Conservation (phyloP, 371 early-diverging fungal species). For the Mortierella sp. region DNA sequence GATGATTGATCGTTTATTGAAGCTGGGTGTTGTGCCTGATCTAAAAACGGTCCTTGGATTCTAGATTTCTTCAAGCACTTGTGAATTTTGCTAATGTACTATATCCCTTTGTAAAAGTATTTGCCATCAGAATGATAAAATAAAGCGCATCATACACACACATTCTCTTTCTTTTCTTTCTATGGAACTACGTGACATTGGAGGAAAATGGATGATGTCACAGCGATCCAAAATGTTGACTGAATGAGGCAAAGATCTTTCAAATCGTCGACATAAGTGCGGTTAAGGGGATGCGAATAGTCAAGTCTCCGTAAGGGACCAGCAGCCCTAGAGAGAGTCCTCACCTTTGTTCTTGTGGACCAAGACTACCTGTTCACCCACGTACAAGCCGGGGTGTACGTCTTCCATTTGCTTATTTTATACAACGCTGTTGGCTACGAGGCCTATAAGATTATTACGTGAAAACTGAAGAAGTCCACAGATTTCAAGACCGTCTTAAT, state of each 20-base stretch:
- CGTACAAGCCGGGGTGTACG: conserved; percentile 25
- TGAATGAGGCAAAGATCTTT: conserved; percentile 6
- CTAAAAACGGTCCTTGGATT: conserved; percentile 42
- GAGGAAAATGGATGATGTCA: too few species aligned
- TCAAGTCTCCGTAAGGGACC: conserved; percentile 38
- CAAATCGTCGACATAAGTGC: conserved; percentile 49
- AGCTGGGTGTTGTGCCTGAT: conserved; percentile 45
- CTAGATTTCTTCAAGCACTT: conserved; percentile 6
- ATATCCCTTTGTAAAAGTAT: too few species aligned
- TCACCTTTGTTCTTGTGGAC: conserved; percentile 34
- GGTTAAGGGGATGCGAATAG: conserved; percentile 48
- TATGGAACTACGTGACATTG: too few species aligned
- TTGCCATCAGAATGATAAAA: too few species aligned
- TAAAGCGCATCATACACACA: too few species aligned
- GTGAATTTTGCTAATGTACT: too few species aligned
- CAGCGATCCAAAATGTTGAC: too few species aligned
- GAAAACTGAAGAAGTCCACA: too few species aligned
- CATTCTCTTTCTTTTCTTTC: too few species aligned
- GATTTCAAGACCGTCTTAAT: too few species aligned
- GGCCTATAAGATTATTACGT: too few species aligned
- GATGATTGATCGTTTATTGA: conserved; percentile 46
- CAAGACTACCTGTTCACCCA: conserved; percentile 52
- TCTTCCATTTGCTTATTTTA: conserved; percentile 32
- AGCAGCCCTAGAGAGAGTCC: conserved; percentile 34
- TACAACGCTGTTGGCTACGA: too few species aligned